Evolutionary conservation across 2,329 filamentous ascomycete species (phyloP).

Genomic region (Ampelomyces quisqualis): DNA sequence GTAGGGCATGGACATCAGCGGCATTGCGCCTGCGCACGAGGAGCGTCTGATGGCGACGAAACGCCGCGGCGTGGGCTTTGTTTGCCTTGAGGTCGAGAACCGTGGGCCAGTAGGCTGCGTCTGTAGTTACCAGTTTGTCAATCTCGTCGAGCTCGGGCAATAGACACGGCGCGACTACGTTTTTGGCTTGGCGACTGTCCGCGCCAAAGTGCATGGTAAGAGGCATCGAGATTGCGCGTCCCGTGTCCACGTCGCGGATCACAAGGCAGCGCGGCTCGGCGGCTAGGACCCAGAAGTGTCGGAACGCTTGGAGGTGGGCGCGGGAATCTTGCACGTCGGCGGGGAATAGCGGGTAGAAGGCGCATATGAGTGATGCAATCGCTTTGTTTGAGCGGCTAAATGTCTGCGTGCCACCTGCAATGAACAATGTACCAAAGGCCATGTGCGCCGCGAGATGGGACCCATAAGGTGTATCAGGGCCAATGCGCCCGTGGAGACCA

Average conservation of each 20-base stretch:
- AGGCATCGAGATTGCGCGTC: constrained; percentile 73
- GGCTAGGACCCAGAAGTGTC: constrained; percentile 95
- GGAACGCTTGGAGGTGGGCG: constrained; percentile 91
- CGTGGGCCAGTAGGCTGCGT: constrained; percentile 76
- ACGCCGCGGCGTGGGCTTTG: constrained; percentile 62
- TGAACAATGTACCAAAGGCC: constrained; percentile 84
- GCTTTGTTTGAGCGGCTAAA: constrained; percentile 87
- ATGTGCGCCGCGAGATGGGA: constrained; percentile 92
- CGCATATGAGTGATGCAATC: constrained; percentile 79
- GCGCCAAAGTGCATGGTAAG: constrained; percentile 63
- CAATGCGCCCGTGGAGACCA: constrained; percentile 81
- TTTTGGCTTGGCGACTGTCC: constrained; percentile 29
- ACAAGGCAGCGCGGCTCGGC: constrained; percentile 87
- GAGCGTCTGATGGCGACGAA: constrained; percentile 70
- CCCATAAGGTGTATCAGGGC: constrained; percentile 83
- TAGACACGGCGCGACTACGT: constrained; percentile 57
- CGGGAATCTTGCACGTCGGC: constrained; percentile 88
- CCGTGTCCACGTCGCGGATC: constrained; percentile 80
- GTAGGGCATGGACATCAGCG: constrained; percentile 58
- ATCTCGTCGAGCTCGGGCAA: constrained; percentile 67
- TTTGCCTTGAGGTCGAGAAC: constrained; percentile 71
- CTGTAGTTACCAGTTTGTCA: constrained; percentile 60
- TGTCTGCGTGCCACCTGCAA: constrained; percentile 89
- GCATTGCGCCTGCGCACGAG: constrained; percentile 68
- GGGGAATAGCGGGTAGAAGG: constrained; percentile 94